A percentile compares a stretch with the other conserved stretches of the same genome.
Evolutionary conservation across 2,329 filamentous ascomycete species (phyloP).

Genomic region (Pseudogymnoascus sp.): DNA sequence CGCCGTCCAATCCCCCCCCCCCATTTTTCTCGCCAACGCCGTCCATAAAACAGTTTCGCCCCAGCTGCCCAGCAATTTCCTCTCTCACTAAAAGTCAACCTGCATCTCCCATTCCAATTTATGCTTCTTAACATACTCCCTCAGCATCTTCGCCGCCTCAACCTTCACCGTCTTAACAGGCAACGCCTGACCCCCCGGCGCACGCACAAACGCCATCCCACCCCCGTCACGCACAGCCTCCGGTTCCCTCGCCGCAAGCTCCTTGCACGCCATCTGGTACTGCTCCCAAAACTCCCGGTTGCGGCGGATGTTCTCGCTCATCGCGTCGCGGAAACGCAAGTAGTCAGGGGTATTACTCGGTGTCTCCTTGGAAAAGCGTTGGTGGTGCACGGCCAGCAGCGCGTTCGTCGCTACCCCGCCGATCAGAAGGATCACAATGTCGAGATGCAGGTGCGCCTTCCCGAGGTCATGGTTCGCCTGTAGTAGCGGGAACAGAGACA

Average conservation of each 20-base stretch:
- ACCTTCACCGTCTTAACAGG: neutral
- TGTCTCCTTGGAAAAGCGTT: neutral
- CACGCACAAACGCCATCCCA: neutral
- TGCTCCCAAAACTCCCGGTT: neutral
- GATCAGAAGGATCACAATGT: neutral
- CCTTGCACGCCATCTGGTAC: neutral
- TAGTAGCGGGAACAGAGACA: neutral
- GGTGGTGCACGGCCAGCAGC: neutral
- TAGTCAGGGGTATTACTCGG: neutral
- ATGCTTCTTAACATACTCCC: neutral
- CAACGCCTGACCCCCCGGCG: neutral
- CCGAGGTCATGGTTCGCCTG: neutral
- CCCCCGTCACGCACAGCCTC: neutral
- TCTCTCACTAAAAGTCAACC: neutral
- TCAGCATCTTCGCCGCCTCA: neutral
- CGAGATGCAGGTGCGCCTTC: neutral
- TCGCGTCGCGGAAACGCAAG: neutral
- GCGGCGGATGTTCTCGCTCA: constrained; percentile 2
- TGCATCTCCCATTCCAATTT: constrained; percentile 5
- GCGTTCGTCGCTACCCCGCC: neutral
- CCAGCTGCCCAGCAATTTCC: neutral
- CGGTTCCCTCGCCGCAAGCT: neutral
- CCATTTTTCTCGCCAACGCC: neutral
- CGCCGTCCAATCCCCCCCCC: neutral
- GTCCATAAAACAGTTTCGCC: neutral